Evolutionary conservation across 169 alveolate genomes (phyloP).

Genomic region (Plasmodium vivax): DNA sequence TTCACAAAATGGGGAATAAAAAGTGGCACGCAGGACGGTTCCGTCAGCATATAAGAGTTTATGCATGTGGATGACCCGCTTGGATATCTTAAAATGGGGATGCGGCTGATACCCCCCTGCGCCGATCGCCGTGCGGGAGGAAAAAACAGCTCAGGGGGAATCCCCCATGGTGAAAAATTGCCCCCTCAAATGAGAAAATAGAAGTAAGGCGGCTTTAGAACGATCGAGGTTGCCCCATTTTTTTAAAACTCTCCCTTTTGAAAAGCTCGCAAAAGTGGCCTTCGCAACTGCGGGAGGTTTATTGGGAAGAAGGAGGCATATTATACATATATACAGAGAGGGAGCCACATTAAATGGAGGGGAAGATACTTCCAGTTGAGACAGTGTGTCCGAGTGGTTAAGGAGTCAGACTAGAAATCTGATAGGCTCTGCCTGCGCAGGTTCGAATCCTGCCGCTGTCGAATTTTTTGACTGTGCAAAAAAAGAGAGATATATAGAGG

Average conservation of each 20-base stretch:
- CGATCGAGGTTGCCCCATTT: background rate
- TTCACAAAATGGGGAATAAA: background rate
- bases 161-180: background rate
- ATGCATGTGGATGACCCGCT: background rate
- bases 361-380: background rate
- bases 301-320: background rate
- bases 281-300: background rate
- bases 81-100: too few relatives aligned
- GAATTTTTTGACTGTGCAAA: constrained; percentile 13
- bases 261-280: too few relatives aligned
- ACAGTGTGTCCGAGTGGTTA: constrained; percentile 93
- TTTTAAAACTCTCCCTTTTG: background rate
- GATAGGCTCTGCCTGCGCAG: constrained; percentile 97
- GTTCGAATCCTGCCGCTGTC: constrained; percentile 97
- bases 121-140: background rate
- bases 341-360: background rate
- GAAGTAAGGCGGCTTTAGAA: background rate
- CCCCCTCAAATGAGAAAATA: background rate
- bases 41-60: background rate
- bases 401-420: constrained; percentile 96
- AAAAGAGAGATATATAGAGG: background rate
- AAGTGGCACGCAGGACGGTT: background rate
- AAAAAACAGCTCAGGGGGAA: background rate
- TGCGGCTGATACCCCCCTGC: background rate
- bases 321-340: too few relatives aligned